Conservation (phyloP, 805 yeast genomes). For the Yamadazyma sp. region DNA sequence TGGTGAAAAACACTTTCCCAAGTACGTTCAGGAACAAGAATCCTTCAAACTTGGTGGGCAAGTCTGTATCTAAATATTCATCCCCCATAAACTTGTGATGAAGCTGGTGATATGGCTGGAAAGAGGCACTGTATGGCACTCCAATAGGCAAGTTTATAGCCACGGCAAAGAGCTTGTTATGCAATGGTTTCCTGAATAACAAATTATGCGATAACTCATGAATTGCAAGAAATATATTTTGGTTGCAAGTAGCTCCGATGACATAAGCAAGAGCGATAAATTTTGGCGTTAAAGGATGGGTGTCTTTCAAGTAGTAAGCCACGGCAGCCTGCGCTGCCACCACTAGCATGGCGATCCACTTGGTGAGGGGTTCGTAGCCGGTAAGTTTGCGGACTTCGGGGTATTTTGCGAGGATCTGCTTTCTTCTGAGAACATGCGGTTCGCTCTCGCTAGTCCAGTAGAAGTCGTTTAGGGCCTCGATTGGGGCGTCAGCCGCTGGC, state of each 20-base stretch:
- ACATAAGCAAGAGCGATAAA: conserved; percentile 68
- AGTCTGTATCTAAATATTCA: conserved; percentile 77
- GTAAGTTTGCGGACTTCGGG: conserved; percentile 79
- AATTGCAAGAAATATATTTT: conserved; percentile 80
- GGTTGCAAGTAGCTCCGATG: conserved; percentile 84
- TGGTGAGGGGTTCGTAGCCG: conserved; percentile 85
- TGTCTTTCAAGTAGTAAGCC: conserved; percentile 62
- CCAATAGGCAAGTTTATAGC: conserved; percentile 85
- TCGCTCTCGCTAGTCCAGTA: conserved; percentile 83
- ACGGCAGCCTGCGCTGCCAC: conserved; percentile 64
- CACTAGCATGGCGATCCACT: conserved; percentile 67
- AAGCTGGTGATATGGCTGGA: conserved; percentile 86
- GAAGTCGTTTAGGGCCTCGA: conserved; percentile 57
- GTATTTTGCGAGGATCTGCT: conserved; percentile 66
- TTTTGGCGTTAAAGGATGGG: conserved; percentile 49
- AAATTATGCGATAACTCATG: conserved; percentile 87
- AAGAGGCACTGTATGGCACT: conserved; percentile 82
- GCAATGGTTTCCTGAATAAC: conserved; percentile 74
- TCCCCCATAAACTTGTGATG: conserved; percentile 93
- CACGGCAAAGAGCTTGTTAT: conserved; percentile 75
- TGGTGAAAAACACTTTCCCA: conserved; percentile 89
- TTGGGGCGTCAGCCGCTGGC: conserved; percentile 42
- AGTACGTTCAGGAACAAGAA: conserved; percentile 67
- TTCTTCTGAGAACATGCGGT: conserved; percentile 76
- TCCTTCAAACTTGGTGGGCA: conserved; percentile 82